Percentiles rank a stretch among this genome's conserved stretches.
These are phyloP conservation scores for Claviceps fusiformis DNA, from an alignment of 2,329 filamentous ascomycete genomes.

Conservation along the genomic window DNA sequence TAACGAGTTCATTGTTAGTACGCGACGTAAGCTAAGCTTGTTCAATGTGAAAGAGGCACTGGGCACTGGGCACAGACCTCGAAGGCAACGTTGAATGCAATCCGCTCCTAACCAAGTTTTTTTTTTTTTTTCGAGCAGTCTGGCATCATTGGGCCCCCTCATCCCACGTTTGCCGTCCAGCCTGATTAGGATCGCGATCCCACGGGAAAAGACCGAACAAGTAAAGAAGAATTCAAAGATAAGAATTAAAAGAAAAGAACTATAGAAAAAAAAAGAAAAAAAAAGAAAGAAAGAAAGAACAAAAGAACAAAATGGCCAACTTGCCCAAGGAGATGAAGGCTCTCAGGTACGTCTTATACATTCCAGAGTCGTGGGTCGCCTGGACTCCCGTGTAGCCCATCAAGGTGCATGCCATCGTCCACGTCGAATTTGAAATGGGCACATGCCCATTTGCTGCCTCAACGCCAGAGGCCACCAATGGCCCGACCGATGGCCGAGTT, in stretches of 20 bases:
- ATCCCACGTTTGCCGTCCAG: neutral
- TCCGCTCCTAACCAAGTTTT: neutral
- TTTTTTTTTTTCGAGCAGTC: neutral
- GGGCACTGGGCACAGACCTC: neutral
- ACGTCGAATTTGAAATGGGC: neutral
- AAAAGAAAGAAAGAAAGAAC: neutral
- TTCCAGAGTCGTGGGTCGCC: neutral
- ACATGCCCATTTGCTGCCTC: neutral
- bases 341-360: constrained; percentile 33
- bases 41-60: neutral
- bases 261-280: neutral
- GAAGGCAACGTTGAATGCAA: neutral
- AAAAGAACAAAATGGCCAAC: constrained; percentile 15
- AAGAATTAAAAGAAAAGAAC: neutral
- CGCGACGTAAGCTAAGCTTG: neutral
- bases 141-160: neutral
- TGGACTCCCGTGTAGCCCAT: constrained; percentile 8
- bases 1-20: neutral
- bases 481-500: neutral
- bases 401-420: constrained; percentile 7
- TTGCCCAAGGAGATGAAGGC: constrained; percentile 47
- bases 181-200: neutral
- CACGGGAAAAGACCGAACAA: neutral
- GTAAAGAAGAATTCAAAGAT: neutral
- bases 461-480: neutral